A percentile compares a stretch with the other conserved stretches of the same genome.
These are phyloP conservation scores for Gaertneriomyces semiglobifer DNA, from an alignment of 192 early-diverging fungal genomes.

Conservation along the genomic window DNA sequence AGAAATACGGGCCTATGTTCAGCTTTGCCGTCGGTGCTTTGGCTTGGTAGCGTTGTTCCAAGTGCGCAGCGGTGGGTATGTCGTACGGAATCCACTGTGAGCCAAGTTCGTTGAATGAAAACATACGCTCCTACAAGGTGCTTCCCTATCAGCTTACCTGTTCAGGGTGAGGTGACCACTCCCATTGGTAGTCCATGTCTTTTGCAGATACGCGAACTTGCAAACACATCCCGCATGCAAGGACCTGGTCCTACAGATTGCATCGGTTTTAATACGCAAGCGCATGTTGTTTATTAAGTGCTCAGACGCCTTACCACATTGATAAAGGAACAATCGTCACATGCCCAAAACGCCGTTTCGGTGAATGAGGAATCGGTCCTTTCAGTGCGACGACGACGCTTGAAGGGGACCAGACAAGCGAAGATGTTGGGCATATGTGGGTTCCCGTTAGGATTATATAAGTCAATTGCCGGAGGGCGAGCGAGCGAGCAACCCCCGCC, in stretches of 20 bases:
- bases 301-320: too few species aligned
- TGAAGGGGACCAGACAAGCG: too few species aligned
- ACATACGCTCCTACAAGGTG: not conserved
- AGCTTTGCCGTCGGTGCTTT: not conserved
- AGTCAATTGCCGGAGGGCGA: too few species aligned
- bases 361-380: too few species aligned
- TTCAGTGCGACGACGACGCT: too few species aligned
- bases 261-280: too few species aligned
- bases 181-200: conserved; percentile 1
- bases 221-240: not conserved
- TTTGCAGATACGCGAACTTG: not conserved
- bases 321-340: too few species aligned
- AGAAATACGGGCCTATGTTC: conserved; percentile 2
- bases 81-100: conserved; percentile 6
- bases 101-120: not conserved
- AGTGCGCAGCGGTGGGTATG: not conserved
- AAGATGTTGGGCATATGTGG: too few species aligned
- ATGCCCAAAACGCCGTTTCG: too few species aligned
- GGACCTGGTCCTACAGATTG: not conserved
- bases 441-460: too few species aligned
- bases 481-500: too few species aligned
- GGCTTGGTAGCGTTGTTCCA: not conserved
- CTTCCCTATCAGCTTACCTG: not conserved
- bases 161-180: conserved; percentile 4
- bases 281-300: too few species aligned